These are phyloP conservation scores for Pulchroboletus neoregius DNA, from an alignment of 1,284 basidiomycete species.

Conservation along the genomic window DNA sequence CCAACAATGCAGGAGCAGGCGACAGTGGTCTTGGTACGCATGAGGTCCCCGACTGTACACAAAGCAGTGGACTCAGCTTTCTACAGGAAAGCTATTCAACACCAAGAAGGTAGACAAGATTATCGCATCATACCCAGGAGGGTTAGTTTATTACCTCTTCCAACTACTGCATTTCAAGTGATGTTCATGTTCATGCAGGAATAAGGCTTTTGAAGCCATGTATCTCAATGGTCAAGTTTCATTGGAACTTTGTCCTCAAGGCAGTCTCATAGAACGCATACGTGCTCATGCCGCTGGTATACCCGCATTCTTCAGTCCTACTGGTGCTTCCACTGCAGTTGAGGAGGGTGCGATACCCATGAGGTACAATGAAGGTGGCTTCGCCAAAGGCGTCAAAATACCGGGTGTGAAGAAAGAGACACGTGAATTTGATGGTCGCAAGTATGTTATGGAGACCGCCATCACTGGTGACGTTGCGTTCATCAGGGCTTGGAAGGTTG, in stretches of 20 bases:
- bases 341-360: constrained; percentile 77
- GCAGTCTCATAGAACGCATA: constrained; percentile 86
- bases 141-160: constrained; percentile 41
- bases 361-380: constrained; percentile 67
- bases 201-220: constrained; percentile 72
- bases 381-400: constrained; percentile 60
- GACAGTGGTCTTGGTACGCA: constrained; percentile 74
- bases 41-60: neutral
- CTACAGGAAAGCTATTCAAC: constrained; percentile 71
- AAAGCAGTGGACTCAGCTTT: constrained; percentile 4
- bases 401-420: constrained; percentile 77
- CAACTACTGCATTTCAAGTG: neutral
- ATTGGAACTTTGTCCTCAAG: constrained; percentile 88
- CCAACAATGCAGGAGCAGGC: constrained; percentile 85
- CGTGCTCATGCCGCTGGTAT: constrained; percentile 93
- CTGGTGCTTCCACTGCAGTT: constrained; percentile 86
- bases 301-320: constrained; percentile 94
- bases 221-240: constrained; percentile 82
- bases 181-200: constrained; percentile 40
- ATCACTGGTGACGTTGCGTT: constrained; percentile 88
- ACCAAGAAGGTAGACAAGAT: constrained; percentile 79
- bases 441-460: constrained; percentile 85
- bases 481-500: constrained; percentile 92
- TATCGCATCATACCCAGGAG: constrained; percentile 86
- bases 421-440: constrained; percentile 75